A percentile compares a stretch with the other conserved stretches of the same genome.
phyloP scores from a whole-genome alignment of 192 early-diverging fungal genomes.

The Glomus cerebriforme region DNA sequence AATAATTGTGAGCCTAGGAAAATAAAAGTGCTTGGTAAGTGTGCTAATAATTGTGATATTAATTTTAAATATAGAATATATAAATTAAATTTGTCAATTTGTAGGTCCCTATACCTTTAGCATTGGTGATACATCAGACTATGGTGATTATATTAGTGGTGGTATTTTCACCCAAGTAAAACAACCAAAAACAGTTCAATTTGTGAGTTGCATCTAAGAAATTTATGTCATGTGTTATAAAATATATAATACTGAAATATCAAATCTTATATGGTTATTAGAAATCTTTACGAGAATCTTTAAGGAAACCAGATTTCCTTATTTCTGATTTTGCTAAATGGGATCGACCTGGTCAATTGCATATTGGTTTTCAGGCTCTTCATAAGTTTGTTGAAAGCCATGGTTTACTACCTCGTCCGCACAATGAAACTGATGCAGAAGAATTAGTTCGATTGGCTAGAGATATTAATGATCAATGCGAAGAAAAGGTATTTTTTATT shows the following conservation, averaged over 20 bases:
- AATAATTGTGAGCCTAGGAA: constrained; percentile 79
- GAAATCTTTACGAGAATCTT: constrained; percentile 72
- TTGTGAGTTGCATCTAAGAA: constrained; percentile 55
- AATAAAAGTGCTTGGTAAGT: constrained; percentile 75
- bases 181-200: constrained; percentile 79
- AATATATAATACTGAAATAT: not conserved
- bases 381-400: constrained; percentile 71
- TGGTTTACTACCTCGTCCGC: constrained; percentile 79
- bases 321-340: constrained; percentile 97
- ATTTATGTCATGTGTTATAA: not conserved
- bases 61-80: not conserved
- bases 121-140: constrained; percentile 84
- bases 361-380: constrained; percentile 94
- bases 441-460: constrained; percentile 74
- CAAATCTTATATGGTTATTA: constrained; percentile 22
- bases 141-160: constrained; percentile 77
- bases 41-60: not conserved
- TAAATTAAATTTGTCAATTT: not conserved
- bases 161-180: constrained; percentile 98
- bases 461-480: constrained; percentile 67
- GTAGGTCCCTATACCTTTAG: constrained; percentile 94
- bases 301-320: constrained; percentile 80
- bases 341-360: constrained; percentile 91
- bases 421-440: constrained; percentile 83
- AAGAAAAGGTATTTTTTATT: constrained; percentile 60